Evolutionary conservation across 257 asterid genomes (phyloP).

Genomic region (Primulina tabacum): DNA sequence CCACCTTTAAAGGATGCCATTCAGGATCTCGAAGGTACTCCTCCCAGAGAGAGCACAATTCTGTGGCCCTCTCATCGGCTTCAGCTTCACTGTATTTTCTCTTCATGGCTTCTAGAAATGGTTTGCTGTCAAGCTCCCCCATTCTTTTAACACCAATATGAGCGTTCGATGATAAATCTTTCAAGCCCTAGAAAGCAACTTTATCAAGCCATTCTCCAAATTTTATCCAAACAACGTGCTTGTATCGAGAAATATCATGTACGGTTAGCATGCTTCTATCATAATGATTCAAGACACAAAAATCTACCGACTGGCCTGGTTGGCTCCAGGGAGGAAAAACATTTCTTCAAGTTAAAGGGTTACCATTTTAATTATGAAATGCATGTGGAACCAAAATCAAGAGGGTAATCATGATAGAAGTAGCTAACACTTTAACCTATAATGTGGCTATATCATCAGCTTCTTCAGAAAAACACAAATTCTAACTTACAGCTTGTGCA

Average conservation of each 20-base stretch:
- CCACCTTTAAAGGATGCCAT: slow-evolving; percentile 87
- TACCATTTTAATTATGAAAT: background rate
- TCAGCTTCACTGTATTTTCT: slow-evolving; percentile 56
- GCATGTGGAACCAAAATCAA: background rate
- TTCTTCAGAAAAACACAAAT: background rate
- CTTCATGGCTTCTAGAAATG: slow-evolving; percentile 71
- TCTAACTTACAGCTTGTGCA: background rate
- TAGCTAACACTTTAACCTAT: slow-evolving; percentile 1
- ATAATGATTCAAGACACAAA: slow-evolving; percentile 9
- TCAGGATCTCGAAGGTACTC: slow-evolving; percentile 90
- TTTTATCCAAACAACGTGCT: slow-evolving; percentile 10
- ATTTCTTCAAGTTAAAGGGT: slow-evolving; percentile 1
- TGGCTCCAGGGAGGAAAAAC: slow-evolving; percentile 3
- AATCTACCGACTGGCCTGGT: background rate
- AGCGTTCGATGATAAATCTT: slow-evolving; percentile 44
- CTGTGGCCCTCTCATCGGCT: slow-evolving; percentile 78
- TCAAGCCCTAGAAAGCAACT: slow-evolving; percentile 55
- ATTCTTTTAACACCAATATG: slow-evolving; percentile 71
- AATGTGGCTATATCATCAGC: background rate
- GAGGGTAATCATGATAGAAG: slow-evolving; percentile 8
- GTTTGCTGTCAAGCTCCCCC: slow-evolving; percentile 85
- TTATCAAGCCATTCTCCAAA: slow-evolving; percentile 21
- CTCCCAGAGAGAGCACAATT: slow-evolving; percentile 82
- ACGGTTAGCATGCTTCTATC: slow-evolving; percentile 16
- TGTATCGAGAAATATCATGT: slow-evolving; percentile 13